A percentile compares a stretch with the other conserved stretches of the same genome.
These are phyloP conservation scores for Tylopilus subfusipes DNA, from an alignment of 768 basidiomycete species.

Conservation along the genomic window DNA sequence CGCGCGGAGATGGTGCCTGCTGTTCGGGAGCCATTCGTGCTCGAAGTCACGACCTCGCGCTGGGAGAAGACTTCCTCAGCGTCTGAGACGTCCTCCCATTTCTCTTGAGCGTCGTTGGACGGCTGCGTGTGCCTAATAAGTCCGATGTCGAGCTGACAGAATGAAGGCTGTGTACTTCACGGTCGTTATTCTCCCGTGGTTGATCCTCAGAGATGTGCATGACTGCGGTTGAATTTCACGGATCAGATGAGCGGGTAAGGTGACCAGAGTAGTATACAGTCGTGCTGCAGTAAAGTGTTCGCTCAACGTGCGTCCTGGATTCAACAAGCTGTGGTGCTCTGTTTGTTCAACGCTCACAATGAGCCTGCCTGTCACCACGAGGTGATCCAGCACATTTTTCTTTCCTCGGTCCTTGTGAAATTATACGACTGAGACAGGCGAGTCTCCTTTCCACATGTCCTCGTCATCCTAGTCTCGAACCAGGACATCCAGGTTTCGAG, in stretches of 20 bases:
- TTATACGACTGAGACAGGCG: neutral
- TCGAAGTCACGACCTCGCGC: slow-evolving; percentile 2
- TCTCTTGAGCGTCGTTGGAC: slow-evolving; percentile 7
- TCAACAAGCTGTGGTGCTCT: too few relatives aligned
- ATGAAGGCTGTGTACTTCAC: slow-evolving; percentile 7
- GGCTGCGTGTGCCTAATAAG: neutral
- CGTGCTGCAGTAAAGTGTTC: too few relatives aligned
- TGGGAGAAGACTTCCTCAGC: slow-evolving; percentile 10
- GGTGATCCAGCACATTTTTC: neutral
- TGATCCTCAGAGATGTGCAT: slow-evolving; percentile 17
- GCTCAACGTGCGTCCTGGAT: too few relatives aligned
- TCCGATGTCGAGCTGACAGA: neutral
- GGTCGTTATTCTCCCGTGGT: neutral
- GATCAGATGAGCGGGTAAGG: too few relatives aligned
- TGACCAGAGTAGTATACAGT: too few relatives aligned
- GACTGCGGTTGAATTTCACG: neutral
- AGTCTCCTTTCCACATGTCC: neutral
- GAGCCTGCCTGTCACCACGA: neutral
- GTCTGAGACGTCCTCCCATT: slow-evolving; percentile 37
- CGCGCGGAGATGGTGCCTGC: slow-evolving; percentile 18
- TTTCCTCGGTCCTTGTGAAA: neutral
- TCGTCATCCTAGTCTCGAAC: neutral
- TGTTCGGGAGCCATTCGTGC: slow-evolving; percentile 4
- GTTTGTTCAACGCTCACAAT: too few relatives aligned
- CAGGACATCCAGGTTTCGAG: neutral